Conservation (phyloP, 306 rosid genomes). For the Datisca glomerata region DNA sequence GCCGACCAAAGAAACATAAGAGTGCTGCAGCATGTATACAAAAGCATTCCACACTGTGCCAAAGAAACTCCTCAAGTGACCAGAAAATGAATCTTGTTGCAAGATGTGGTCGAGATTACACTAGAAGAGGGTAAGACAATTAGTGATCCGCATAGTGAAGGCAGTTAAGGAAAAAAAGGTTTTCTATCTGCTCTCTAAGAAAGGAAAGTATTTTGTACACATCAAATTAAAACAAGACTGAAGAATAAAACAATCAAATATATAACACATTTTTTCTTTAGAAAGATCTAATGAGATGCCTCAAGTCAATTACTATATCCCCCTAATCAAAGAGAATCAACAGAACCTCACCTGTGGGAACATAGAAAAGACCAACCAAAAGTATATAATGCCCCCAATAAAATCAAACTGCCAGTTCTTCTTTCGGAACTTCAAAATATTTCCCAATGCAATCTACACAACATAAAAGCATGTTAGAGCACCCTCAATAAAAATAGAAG, state of each 20-base stretch:
- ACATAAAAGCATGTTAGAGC: constrained; percentile 6
- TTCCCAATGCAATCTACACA: constrained; percentile 84
- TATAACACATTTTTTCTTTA: too few species aligned
- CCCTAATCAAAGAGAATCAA: too few species aligned
- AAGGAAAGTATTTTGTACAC: too few species aligned
- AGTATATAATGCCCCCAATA: constrained; percentile 97
- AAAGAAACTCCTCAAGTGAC: constrained; percentile 62
- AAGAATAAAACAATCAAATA: too few species aligned
- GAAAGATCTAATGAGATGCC: too few species aligned
- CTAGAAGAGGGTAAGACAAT: constrained; percentile 32
- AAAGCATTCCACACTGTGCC: constrained; percentile 80
- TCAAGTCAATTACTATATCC: too few species aligned
- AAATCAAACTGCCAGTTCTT: constrained; percentile 99
- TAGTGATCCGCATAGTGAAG: constrained; percentile 15
- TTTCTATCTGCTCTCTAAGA: too few species aligned
- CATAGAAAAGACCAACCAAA: constrained; percentile 75
- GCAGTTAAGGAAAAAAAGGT: neutral
- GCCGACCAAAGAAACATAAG: constrained; percentile 68
- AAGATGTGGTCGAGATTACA: constrained; percentile 84
- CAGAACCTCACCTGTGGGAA: constrained; percentile 76
- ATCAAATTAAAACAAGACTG: too few species aligned
- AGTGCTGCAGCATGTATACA: constrained; percentile 52
- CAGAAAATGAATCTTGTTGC: constrained; percentile 73
- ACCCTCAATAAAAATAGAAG: constrained; percentile 5
- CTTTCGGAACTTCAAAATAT: constrained; percentile 87